Evolutionary conservation across 805 yeast genomes (phyloP), one percentile per base, ranked within the genome.

Genomic region (Priceomyces haplophilus): DNA sequence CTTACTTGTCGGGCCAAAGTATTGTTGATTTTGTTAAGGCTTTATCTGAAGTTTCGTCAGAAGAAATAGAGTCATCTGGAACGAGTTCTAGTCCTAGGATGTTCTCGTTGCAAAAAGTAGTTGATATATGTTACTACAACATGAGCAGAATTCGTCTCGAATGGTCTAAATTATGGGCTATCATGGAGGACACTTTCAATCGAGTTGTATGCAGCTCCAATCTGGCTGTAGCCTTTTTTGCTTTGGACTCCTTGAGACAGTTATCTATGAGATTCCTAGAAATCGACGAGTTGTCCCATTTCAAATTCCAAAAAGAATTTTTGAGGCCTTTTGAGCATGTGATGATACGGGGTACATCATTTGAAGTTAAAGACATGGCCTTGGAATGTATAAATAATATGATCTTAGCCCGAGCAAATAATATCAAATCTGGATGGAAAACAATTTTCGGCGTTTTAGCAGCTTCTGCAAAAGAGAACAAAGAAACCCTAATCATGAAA

Each of bases 91-190:
- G 87, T 47, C 99, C 98, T 30, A 75, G 99, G 60, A 83, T 88
- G 65, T 95, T 88, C 59, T 87, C 98, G 0, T 68, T 93, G 49
- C 98, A 89, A 58, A 93, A 93, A 59, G 86, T 93, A 75, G 96
- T 93, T 40, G 99, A 95, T 64, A 95, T 93, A 34, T 91, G 97
- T 65, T 91, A 93, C 64, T 93, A 95, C 70, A 95, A 95, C 61
- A 93, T 93, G 97, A 82, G 82, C 39, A 85, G 99, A 70, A 90
- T 93, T 54, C 80, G 96, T 62, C 82, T 93, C 47, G 97, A 95
- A 65, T 93, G 99, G 97, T 80, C 96, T 4, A 91, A 88, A 42
- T 73, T 93, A 45, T 93, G 99, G 99, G 79, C 85, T 12, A 85
- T 87, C 7, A 86, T 93, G 86, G 96, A 96, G 12, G 86, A 79